Evolutionary conservation across 2,329 filamentous ascomycete genomes (phyloP).

Genomic region (Pseudogymnoascus sp.): DNA sequence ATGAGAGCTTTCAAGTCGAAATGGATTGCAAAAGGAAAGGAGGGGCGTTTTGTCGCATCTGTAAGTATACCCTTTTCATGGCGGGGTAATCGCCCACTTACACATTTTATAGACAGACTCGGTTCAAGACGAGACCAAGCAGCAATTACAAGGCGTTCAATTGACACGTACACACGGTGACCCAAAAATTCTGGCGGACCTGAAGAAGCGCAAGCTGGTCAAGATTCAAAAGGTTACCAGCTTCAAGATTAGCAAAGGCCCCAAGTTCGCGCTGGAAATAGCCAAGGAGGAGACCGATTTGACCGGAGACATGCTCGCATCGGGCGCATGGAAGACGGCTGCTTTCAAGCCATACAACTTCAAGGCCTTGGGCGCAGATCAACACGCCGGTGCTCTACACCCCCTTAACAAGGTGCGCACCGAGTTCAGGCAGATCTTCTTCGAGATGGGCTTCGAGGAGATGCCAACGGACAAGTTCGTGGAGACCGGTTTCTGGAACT

Average conservation of each 20-base stretch:
- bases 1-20: slow-evolving; percentile 86
- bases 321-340: slow-evolving; percentile 85
- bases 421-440: slow-evolving; percentile 97
- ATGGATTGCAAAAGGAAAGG: slow-evolving; percentile 59
- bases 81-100: not conserved
- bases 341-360: slow-evolving; percentile 83
- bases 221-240: slow-evolving; percentile 75
- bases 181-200: slow-evolving; percentile 67
- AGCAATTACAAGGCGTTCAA: slow-evolving; percentile 68
- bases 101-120: slow-evolving; percentile 49
- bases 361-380: slow-evolving; percentile 56
- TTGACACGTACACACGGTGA: slow-evolving; percentile 64
- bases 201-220: slow-evolving; percentile 89
- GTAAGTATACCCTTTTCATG: slow-evolving; percentile 32
- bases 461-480: slow-evolving; percentile 94
- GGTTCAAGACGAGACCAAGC: slow-evolving; percentile 72
- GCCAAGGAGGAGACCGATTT: slow-evolving; percentile 91
- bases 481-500: slow-evolving; percentile 98
- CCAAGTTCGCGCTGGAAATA: slow-evolving; percentile 83
- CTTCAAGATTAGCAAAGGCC: slow-evolving; percentile 78
- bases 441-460: slow-evolving; percentile 97
- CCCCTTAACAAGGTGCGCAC: slow-evolving; percentile 89
- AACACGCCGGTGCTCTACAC: slow-evolving; percentile 55
- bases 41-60: slow-evolving; percentile 48
- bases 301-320: slow-evolving; percentile 84